Percentiles rank a stretch among this genome's conserved stretches.
These are phyloP conservation scores for Blastobotrys attinorum DNA, from an alignment of 805 yeast genomes.

Conservation along the genomic window DNA sequence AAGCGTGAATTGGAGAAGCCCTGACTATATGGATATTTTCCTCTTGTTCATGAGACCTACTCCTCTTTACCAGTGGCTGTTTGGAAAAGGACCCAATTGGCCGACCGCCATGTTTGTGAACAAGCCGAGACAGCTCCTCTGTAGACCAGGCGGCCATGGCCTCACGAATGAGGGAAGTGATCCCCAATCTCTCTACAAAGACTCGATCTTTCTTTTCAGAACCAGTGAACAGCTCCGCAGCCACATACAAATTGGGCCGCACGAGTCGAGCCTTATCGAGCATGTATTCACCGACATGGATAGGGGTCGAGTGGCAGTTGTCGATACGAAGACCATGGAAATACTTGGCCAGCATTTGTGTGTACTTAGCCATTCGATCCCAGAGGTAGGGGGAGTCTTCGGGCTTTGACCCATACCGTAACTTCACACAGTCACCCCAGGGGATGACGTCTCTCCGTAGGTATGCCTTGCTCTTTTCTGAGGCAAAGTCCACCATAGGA, in stretches of 20 bases:
- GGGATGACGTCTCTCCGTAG: constrained; percentile 87
- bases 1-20: constrained; percentile 78
- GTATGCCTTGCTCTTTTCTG: constrained; percentile 68
- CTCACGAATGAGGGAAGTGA: constrained; percentile 83
- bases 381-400: constrained; percentile 85
- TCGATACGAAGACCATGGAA: constrained; percentile 90
- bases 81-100: constrained; percentile 89
- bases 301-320: constrained; percentile 93
- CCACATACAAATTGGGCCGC: constrained; percentile 82
- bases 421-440: constrained; percentile 96
- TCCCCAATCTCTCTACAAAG: constrained; percentile 84
- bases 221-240: constrained; percentile 91
- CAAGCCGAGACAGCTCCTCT: constrained; percentile 73
- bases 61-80: constrained; percentile 43
- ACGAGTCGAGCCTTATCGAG: constrained; percentile 80
- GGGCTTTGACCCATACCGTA: constrained; percentile 71
- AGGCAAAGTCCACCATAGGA: constrained; percentile 90
- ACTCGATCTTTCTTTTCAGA: constrained; percentile 84
- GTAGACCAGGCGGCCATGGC: constrained; percentile 97
- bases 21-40: constrained; percentile 39
- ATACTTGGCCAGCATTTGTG: constrained; percentile 58
- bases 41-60: constrained; percentile 29
- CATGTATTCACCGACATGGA: constrained; percentile 86
- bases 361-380: constrained; percentile 78
- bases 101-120: constrained; percentile 89